These are phyloP conservation scores for Leptographium lundbergii DNA, from an alignment of 2,329 filamentous ascomycete genomes.

Conservation along the genomic window DNA sequence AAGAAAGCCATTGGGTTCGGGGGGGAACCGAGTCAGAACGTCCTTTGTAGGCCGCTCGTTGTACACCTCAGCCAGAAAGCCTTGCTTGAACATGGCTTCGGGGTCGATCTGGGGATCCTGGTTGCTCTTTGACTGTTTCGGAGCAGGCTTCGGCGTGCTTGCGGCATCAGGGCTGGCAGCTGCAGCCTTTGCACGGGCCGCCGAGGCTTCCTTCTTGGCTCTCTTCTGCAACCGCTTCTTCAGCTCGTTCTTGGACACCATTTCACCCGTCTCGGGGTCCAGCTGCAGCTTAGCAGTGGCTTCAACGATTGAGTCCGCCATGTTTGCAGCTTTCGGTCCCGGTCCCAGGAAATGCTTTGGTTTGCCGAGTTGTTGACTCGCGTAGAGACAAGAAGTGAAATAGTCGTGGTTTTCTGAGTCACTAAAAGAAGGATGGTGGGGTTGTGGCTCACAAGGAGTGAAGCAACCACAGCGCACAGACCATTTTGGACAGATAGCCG, in stretches of 20 bases:
- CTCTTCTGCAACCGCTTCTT: conserved; percentile 49
- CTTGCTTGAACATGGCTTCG: conserved; percentile 66
- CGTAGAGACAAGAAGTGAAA: neutral
- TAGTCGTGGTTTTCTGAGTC: neutral
- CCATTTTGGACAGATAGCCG: neutral
- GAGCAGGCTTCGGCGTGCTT: conserved; percentile 13
- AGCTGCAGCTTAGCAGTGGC: conserved; percentile 44
- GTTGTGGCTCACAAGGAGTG: neutral
- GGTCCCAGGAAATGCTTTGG: neutral
- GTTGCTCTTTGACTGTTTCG: conserved; percentile 22
- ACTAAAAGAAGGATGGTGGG: neutral
- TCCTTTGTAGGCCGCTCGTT: conserved; percentile 49
- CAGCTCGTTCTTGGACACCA: conserved; percentile 50
- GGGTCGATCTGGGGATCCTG: conserved; percentile 39
- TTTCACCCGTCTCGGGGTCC: conserved; percentile 52
- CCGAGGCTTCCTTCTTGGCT: conserved; percentile 3
- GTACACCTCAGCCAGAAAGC: conserved; percentile 62
- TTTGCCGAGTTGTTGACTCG: neutral
- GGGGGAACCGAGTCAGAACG: conserved; percentile 63
- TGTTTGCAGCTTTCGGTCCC: conserved; percentile 12
- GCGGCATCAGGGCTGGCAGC: conserved; percentile 18
- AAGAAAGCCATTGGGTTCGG: conserved; percentile 85
- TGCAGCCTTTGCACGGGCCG: conserved; percentile 25
- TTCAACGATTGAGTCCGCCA: conserved; percentile 36
- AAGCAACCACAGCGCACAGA: neutral